These are phyloP conservation scores for Carex parvula DNA, from an alignment of 176 grass and related monocot genomes.

Conservation along the genomic window DNA sequence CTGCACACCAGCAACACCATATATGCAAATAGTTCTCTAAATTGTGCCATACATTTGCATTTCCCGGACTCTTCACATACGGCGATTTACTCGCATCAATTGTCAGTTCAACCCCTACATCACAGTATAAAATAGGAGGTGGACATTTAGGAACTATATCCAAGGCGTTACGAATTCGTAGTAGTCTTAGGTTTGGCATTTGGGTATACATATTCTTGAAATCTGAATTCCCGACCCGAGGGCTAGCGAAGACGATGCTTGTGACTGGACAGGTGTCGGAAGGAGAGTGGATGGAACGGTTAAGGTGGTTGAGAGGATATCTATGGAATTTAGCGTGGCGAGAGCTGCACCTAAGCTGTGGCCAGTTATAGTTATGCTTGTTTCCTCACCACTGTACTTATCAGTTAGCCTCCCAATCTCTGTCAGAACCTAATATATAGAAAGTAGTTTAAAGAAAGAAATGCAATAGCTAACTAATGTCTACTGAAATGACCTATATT, in stretches of 20 bases:
- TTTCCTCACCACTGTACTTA: slow-evolving; percentile 59
- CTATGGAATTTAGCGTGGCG: slow-evolving; percentile 65
- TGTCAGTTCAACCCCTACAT: slow-evolving; percentile 49
- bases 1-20: slow-evolving; percentile 46
- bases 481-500: neutral
- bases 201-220: slow-evolving; percentile 53
- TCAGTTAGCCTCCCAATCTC: slow-evolving; percentile 60
- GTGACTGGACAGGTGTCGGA: slow-evolving; percentile 29
- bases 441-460: slow-evolving; percentile 10
- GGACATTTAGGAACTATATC: slow-evolving; percentile 77
- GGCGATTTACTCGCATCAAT: slow-evolving; percentile 66
- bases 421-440: slow-evolving; percentile 47
- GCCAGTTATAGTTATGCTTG: slow-evolving; percentile 78
- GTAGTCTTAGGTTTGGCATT: slow-evolving; percentile 43
- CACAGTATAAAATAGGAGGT: slow-evolving; percentile 40
- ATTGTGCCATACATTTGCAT: slow-evolving; percentile 59
- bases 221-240: slow-evolving; percentile 54
- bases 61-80: slow-evolving; percentile 60
- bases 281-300: slow-evolving; percentile 11
- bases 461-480: neutral
- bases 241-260: slow-evolving; percentile 66
- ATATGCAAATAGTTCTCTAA: slow-evolving; percentile 84
- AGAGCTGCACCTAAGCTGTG: slow-evolving; percentile 84
- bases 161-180: slow-evolving; percentile 47
- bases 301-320: slow-evolving; percentile 57